Evolutionary conservation across 306 rosid genomes (phyloP), one percentile per base, ranked within the genome.

Genomic region (Cicer bijugum): DNA sequence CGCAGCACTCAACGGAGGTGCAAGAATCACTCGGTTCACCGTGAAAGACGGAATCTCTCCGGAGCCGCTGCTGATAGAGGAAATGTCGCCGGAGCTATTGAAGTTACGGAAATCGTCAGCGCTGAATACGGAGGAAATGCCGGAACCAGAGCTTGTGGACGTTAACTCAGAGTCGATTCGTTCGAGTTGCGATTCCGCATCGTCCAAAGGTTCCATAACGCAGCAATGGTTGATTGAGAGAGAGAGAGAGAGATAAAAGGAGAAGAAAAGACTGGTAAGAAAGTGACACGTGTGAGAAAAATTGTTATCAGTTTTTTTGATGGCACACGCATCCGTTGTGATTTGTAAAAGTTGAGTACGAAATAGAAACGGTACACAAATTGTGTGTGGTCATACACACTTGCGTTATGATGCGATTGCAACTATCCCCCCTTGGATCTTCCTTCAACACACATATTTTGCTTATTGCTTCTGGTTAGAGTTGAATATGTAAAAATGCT

Each of bases 201-300:
- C 84, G 50, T 75, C 86, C 35, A 55, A 53, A 37, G 59, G 57
- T 11, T 80, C 80, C 75, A 64, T 46, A 67, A 35, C 28, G 20
- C 10, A 48, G 70, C 38, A 8, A 10, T 52, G 37, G 9, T 46
- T 76, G 65, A 50, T 43, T 59, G 67, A 8, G 79, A 8, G 12
- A 10, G 12, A 12, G n/a, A 53, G 38, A 1, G 15, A 12, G 11
- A 19, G 85, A 86, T 84, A 85, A 86, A 85, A 82, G 77, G 76
- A 61, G 81, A 3, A 75, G 71, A 74, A 75, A 47, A 82, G 77
- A 80, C 73, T 74, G 56, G 72, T 82, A 44, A 23, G 60, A 67
- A 48, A 16, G 15, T 1, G 93, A 87, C 97, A 87, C 97, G 97
- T 90, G 91, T 85, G 60, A 53, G 56, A 8, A 75, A 74, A 74